Evolutionary conservation across 164 flowering plant species (phyloP).

Genomic region (Protea cynaroides): DNA sequence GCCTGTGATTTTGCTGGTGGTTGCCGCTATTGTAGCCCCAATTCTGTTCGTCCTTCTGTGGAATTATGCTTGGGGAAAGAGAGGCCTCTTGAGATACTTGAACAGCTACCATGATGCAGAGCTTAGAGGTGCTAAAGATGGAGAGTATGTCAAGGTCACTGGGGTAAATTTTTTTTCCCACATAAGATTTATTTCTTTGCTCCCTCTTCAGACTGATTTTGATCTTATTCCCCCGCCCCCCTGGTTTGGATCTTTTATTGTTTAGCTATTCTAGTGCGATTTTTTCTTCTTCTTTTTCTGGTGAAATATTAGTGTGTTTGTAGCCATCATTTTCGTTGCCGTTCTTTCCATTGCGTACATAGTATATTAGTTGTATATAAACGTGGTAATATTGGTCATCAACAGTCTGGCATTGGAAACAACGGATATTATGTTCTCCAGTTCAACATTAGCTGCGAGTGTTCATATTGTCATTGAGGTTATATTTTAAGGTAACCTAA

Average conservation of each 20-base stretch:
- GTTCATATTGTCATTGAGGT: too few species aligned
- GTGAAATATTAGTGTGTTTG: background rate
- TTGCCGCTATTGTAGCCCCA: slow-evolving; percentile 42
- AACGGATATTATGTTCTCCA: background rate
- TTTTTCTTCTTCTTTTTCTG: background rate
- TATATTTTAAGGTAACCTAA: too few species aligned
- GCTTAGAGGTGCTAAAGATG: slow-evolving; percentile 85
- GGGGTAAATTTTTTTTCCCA: slow-evolving; percentile 59
- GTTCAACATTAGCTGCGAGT: too few species aligned
- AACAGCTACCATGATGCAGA: slow-evolving; percentile 74
- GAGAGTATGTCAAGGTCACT: slow-evolving; percentile 87
- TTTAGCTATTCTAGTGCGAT: background rate
- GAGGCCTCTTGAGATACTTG: slow-evolving; percentile 56
- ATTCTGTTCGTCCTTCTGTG: slow-evolving; percentile 38
- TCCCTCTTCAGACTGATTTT: background rate
- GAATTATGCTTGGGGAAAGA: slow-evolving; percentile 56
- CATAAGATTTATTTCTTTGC: background rate
- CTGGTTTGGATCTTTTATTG: background rate
- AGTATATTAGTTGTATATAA: too few species aligned
- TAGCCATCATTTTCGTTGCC: background rate
- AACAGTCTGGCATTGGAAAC: background rate
- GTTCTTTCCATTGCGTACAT: background rate
- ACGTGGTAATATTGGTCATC: background rate
- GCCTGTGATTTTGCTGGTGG: slow-evolving; percentile 52
- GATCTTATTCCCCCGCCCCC: background rate